Conservation (phyloP, 2,329 filamentous ascomycete genomes). For the Cladobotryum mycophilum region DNA sequence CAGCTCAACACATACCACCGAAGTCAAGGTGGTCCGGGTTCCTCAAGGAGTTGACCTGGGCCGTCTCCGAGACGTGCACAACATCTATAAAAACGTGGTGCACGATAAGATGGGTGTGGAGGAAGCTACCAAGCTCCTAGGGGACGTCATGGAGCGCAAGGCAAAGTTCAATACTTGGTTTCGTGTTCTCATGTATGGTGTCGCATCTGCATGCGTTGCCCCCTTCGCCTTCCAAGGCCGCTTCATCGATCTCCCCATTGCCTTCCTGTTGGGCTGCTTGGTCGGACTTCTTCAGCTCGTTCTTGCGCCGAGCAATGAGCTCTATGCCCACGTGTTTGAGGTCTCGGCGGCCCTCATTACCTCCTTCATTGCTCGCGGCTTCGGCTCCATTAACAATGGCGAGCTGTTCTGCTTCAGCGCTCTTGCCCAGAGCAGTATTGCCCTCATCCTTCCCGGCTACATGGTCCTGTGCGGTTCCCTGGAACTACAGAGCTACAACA, state of each 20-base stretch:
- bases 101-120: constrained; percentile 69
- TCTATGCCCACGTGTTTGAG: constrained; percentile 54
- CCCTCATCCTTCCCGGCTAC: constrained; percentile 63
- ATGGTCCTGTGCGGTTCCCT: constrained; percentile 44
- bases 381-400: constrained; percentile 57
- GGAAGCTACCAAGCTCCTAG: constrained; percentile 57
- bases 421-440: constrained; percentile 66
- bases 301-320: constrained; percentile 64
- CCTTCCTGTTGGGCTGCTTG: constrained; percentile 68
- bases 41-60: constrained; percentile 67
- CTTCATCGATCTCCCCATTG: constrained; percentile 70
- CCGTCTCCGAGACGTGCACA: constrained; percentile 66
- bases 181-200: constrained; percentile 62
- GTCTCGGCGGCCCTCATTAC: constrained; percentile 55
- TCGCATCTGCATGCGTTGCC: constrained; percentile 69
- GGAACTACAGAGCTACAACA: constrained; percentile 63
- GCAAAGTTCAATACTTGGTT: constrained; percentile 46
- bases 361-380: constrained; percentile 62
- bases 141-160: constrained; percentile 44
- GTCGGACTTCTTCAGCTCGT: constrained; percentile 70
- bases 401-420: constrained; percentile 65
- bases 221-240: constrained; percentile 75
- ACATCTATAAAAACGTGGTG: constrained; percentile 77
- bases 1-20: constrained; percentile 64
- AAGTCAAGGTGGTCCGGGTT: constrained; percentile 67